A percentile compares a stretch with the other conserved stretches of the same genome.
Conservation (phyloP, 1,284 basidiomycete species). For the Psilocybe mexicana region DNA sequence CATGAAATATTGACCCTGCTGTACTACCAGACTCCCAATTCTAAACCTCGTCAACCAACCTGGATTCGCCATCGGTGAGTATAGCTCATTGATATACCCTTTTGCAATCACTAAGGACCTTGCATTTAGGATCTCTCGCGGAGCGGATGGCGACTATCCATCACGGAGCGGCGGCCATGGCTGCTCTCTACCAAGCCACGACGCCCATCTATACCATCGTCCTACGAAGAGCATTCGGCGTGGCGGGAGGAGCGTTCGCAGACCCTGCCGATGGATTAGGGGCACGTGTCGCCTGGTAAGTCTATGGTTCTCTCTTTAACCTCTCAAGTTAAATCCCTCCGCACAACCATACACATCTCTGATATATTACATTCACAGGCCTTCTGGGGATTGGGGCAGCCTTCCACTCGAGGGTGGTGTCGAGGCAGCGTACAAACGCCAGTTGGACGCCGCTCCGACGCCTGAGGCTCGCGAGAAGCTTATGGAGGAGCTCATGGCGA, state of each 20-base stretch:
- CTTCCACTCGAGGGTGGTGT: conserved; percentile 45
- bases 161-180: conserved; percentile 40
- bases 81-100: not conserved
- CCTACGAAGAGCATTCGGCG: conserved; percentile 41
- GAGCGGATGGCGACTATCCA: conserved; percentile 43
- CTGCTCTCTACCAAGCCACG: conserved; percentile 41
- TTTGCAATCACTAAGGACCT: not conserved
- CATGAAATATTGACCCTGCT: not conserved
- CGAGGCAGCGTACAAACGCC: conserved; percentile 46
- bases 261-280: conserved; percentile 40
- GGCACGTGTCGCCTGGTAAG: conserved; percentile 42
- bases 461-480: conserved; percentile 37
- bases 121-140: conserved; percentile 35
- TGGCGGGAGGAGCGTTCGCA: conserved; percentile 42
- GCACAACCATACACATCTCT: not conserved
- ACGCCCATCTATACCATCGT: conserved; percentile 42
- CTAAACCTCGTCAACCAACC: conserved; percentile 43
- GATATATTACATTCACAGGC: conserved; percentile 28
- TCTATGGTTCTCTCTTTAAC: not conserved
- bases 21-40: conserved; percentile 32
- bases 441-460: conserved; percentile 34
- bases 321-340: not conserved
- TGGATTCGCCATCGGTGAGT: conserved; percentile 37
- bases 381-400: conserved; percentile 46
- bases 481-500: conserved; percentile 36